These are phyloP conservation scores for Moringa oleifera DNA, from an alignment of 345 rosid species.

Conservation along the genomic window DNA sequence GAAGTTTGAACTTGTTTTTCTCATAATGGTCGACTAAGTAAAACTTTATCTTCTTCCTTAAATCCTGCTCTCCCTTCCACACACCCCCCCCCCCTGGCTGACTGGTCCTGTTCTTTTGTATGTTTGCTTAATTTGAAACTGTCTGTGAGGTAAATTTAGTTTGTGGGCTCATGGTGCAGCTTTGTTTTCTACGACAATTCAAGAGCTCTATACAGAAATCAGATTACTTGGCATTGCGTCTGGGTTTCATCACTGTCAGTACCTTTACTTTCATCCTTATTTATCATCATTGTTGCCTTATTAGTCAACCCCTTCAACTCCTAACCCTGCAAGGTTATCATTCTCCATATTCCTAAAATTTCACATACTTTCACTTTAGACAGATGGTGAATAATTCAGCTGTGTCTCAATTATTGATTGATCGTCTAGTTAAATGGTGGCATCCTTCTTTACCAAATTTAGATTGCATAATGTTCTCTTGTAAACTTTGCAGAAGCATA, in stretches of 20 bases:
- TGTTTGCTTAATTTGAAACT: not conserved
- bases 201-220: constrained; percentile 70
- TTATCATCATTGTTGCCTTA: constrained; percentile 6
- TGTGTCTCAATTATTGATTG: not conserved
- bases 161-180: constrained; percentile 36
- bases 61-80: not conserved
- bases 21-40: not conserved
- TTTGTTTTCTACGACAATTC: constrained; percentile 84
- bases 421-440: not conserved
- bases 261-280: constrained; percentile 2
- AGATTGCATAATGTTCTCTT: not conserved
- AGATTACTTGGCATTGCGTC: constrained; percentile 81
- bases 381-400: not conserved
- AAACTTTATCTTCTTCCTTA: not conserved
- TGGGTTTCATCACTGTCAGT: constrained; percentile 82
- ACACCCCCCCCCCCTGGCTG: no score
- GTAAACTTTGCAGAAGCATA: constrained; percentile 64
- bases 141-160: constrained; percentile 3
- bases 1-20: not conserved
- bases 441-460: no score
- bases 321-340: not conserved
- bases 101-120: no score
- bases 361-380: no score
- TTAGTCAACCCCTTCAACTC: not conserved
- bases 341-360: not conserved